Evolutionary conservation across 202 grass and related monocot genomes (phyloP), one percentile per base, ranked within the genome.

Genomic region (Alloteropsis angusta): DNA sequence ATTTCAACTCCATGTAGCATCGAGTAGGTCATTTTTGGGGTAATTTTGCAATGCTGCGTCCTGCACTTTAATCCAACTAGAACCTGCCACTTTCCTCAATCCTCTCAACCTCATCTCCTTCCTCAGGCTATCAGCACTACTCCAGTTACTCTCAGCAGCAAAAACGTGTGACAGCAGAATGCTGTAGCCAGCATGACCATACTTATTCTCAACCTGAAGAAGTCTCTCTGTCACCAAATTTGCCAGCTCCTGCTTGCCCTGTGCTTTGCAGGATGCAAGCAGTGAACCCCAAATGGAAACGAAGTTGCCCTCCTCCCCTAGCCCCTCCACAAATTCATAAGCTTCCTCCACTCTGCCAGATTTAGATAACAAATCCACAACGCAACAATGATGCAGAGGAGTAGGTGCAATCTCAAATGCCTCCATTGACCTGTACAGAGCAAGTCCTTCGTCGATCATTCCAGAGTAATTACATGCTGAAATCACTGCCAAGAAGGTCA

Each of bases 261-360:
- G 89, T 22, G 85, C 47, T 67, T 87, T 92, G 81, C 95, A 92
- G 46, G 91, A 91, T 32, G 66, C 85, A 71, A 94, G 87, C 68
- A 98, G 80, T 18, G 87, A 74, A 45, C 91, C 95, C 95, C 95
- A 98, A 50, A 98, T 94, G 49, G 80, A 86, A 37, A 92, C 28
- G 18, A 88, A 92, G 70, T 92, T 87, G 10, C 87, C 83, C 57
- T 90, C 77, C 45, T 84, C 82, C 9, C 89, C 94, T n/a, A 97
- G 82, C 46, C 82, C 71, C 79, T 88, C 18, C 37, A 79, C 87
- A 85, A 94, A 91, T 22, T 92, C 83, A 32, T 88, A 97, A 65
- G 89, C 91, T 76, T 92, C 94, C 7, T 92, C 87, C 83, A 87
- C 77, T 65, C 85, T 97, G 50, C 95, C 89, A 11, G 87, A 75